Conservation (phyloP, 129 eudicot species). For the Tagetes erecta region DNA sequence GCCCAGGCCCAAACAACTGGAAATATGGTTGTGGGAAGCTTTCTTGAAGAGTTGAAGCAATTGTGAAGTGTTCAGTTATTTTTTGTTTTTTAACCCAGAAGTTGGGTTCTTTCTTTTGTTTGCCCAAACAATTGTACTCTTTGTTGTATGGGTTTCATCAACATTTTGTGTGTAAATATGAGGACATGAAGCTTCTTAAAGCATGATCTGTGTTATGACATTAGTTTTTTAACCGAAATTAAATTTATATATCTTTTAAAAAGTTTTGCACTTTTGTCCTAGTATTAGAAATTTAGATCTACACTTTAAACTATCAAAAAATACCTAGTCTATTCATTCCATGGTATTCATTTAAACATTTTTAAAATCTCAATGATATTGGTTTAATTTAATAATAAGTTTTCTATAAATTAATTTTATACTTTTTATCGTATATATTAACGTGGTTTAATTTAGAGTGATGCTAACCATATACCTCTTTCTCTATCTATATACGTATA, state of each 20-base stretch:
- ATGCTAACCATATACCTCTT: no score
- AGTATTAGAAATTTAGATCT: no score
- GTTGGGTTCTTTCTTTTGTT: conserved; percentile 16
- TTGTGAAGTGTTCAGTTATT: conserved; percentile 30
- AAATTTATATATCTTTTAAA: neutral
- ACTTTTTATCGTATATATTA: no score
- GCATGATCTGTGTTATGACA: neutral
- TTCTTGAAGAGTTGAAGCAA: conserved; percentile 4
- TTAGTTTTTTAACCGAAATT: neutral
- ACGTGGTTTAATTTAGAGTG: no score
- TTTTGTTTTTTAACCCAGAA: conserved; percentile 19
- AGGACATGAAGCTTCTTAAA: conserved; percentile 8
- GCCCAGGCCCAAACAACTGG: conserved; percentile 13
- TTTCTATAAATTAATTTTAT: no score
- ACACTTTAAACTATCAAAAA: no score
- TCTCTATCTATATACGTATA: no score
- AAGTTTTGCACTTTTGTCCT: no score
- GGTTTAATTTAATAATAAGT: no score
- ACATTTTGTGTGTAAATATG: conserved; percentile 27
- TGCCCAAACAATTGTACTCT: conserved; percentile 23
- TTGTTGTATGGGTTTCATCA: conserved; percentile 25
- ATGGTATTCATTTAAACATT: no score
- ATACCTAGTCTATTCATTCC: no score
- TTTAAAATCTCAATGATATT: no score
- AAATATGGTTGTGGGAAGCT: conserved; percentile 9